Evolutionary conservation across 1,284 basidiomycete species (phyloP).

Genomic region (Apiotrichum brassicae): DNA sequence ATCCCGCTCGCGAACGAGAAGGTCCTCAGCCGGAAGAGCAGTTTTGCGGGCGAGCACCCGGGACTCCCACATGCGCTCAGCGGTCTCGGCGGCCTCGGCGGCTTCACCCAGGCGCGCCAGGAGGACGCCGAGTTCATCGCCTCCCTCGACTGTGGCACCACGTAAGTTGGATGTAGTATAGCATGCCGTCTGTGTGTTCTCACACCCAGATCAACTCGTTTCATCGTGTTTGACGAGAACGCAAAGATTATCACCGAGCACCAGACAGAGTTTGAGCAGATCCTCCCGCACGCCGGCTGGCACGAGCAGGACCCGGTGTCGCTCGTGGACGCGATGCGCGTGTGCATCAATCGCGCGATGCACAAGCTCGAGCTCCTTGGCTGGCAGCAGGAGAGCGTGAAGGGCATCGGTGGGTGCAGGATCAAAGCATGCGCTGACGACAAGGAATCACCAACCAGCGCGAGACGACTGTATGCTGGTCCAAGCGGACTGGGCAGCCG

Average conservation of each 20-base stretch:
- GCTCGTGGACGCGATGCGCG: constrained; percentile 69
- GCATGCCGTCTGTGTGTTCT: no score
- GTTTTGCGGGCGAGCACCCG: constrained; percentile 20
- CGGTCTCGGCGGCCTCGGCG: constrained; percentile 22
- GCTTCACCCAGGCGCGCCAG: constrained; percentile 26
- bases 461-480: constrained; percentile 94
- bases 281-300: constrained; percentile 88
- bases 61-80: constrained; percentile 2
- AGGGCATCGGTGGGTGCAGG: constrained; percentile 69
- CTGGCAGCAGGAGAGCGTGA: constrained; percentile 68
- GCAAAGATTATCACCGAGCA: constrained; percentile 82
- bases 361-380: constrained; percentile 67
- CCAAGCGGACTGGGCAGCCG: constrained; percentile 77
- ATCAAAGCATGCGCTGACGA: neutral
- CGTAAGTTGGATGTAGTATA: constrained; percentile 54
- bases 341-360: constrained; percentile 69
- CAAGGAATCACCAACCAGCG: constrained; percentile 83
- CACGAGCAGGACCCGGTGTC: constrained; percentile 90
- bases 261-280: constrained; percentile 86
- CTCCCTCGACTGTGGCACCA: constrained; percentile 85
- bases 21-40: constrained; percentile 21
- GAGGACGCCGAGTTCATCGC: constrained; percentile 64
- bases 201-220: constrained; percentile 72
- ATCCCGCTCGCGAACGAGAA: constrained; percentile 38
- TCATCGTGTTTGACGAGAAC: constrained; percentile 85